Evolutionary conservation across 257 asterid species (phyloP).

Genomic region (Osmanthus fragrans): DNA sequence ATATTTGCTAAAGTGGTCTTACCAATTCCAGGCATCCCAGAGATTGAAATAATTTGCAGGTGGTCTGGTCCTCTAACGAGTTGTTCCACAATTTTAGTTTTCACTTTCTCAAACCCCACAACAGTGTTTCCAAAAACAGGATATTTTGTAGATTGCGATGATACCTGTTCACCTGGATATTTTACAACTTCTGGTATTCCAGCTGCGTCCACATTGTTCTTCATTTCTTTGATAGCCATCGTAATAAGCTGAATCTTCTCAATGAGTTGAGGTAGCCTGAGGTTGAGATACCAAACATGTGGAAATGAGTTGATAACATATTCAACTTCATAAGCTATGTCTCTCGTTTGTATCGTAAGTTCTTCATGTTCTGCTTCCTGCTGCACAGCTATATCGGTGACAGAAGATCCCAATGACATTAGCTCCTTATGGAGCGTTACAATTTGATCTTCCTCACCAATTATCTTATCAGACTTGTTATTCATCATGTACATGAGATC

Average conservation of each 20-base stretch:
- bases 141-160: not conserved
- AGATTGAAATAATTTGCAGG: constrained; percentile 20
- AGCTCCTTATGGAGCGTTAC: too few species aligned
- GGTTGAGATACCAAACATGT: not conserved
- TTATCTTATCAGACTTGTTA: not conserved
- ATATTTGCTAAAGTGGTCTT: constrained; percentile 25
- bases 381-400: too few species aligned
- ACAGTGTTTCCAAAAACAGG: not conserved
- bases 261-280: not conserved
- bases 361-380: too few species aligned
- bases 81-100: not conserved
- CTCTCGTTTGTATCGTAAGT: too few species aligned
- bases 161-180: not conserved
- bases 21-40: constrained; percentile 29
- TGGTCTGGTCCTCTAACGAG: constrained; percentile 2
- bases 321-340: too few species aligned
- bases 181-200: not conserved
- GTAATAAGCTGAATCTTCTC: not conserved
- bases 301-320: not conserved
- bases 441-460: not conserved
- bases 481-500: not conserved
- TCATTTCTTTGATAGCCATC: not conserved
- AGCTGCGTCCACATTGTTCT: not conserved
- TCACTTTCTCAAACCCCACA: constrained; percentile 9
- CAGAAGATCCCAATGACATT: too few species aligned